Conservation (phyloP, 2,329 filamentous ascomycete genomes). For the Aspergillus sp. region DNA sequence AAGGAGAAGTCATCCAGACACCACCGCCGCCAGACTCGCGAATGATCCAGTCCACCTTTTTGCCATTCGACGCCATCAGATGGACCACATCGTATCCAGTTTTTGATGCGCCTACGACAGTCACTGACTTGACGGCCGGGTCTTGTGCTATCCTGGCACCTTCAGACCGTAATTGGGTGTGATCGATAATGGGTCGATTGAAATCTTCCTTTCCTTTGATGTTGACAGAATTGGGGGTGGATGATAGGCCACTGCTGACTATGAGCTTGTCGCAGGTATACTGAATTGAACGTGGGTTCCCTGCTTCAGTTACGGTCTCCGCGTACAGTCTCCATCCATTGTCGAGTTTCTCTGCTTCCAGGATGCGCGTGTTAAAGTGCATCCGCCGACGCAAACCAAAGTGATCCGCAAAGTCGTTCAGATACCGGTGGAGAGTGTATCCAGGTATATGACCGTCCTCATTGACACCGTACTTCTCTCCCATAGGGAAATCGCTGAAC, state of each 20-base stretch:
- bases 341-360: background rate
- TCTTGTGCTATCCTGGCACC: background rate
- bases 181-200: background rate
- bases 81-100: constrained; percentile 66
- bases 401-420: constrained; percentile 44
- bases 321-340: background rate
- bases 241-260: background rate
- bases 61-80: constrained; percentile 54
- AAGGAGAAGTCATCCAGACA: constrained; percentile 10
- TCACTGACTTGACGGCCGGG: background rate
- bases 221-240: background rate
- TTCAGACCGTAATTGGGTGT: background rate
- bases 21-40: constrained; percentile 20
- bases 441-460: constrained; percentile 50
- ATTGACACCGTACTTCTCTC: constrained; percentile 34
- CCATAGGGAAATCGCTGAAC: constrained; percentile 12
- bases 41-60: constrained; percentile 38
- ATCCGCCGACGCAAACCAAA: constrained; percentile 24
- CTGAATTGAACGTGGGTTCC: background rate
- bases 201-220: background rate
- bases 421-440: constrained; percentile 47
- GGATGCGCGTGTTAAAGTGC: background rate
- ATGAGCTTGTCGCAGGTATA: background rate
- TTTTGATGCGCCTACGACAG: constrained; percentile 39
- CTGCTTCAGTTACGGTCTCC: background rate